Evolutionary conservation across 371 early-diverging fungal species (phyloP).

Genomic region (Dinochytrium kinnereticum): DNA sequence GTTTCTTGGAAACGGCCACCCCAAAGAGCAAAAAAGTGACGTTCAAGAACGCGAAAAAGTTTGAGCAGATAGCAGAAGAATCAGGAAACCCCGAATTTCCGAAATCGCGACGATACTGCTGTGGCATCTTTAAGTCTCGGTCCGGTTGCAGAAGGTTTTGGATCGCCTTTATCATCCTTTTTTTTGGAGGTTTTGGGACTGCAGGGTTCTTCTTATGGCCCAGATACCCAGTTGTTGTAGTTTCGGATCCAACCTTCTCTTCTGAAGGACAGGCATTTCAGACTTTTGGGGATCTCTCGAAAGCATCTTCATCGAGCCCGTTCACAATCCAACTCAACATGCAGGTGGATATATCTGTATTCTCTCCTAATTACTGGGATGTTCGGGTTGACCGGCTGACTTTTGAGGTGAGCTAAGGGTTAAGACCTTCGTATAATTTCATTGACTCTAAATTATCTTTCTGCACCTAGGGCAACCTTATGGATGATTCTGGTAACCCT

Average conservation of each 20-base stretch:
- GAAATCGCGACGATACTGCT: conserved; percentile 18
- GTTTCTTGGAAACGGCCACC: too few relatives aligned
- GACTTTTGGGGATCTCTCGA: conserved; percentile 9
- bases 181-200: conserved; percentile 30
- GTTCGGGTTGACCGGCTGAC: conserved; percentile 10
- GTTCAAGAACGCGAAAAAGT: too few relatives aligned
- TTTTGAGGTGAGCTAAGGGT: conserved; percentile 20
- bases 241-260: conserved; percentile 25
- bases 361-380: conserved; percentile 21
- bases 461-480: neutral
- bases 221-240: conserved; percentile 19
- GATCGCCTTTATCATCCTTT: conserved; percentile 24
- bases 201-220: conserved; percentile 37
- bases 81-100: neutral
- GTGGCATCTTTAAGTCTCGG: conserved; percentile 28
- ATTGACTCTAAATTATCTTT: neutral
- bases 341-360: conserved; percentile 24
- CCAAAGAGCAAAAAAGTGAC: too few relatives aligned
- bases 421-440: neutral
- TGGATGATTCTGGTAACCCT: neutral
- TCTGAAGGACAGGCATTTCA: neutral
- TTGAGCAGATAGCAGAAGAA: too few relatives aligned
- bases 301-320: conserved; percentile 23
- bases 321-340: conserved; percentile 24
- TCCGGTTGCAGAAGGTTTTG: conserved; percentile 19